These are phyloP conservation scores for Coniophora puteana DNA, from an alignment of 1,284 basidiomycete genomes.

Conservation along the genomic window DNA sequence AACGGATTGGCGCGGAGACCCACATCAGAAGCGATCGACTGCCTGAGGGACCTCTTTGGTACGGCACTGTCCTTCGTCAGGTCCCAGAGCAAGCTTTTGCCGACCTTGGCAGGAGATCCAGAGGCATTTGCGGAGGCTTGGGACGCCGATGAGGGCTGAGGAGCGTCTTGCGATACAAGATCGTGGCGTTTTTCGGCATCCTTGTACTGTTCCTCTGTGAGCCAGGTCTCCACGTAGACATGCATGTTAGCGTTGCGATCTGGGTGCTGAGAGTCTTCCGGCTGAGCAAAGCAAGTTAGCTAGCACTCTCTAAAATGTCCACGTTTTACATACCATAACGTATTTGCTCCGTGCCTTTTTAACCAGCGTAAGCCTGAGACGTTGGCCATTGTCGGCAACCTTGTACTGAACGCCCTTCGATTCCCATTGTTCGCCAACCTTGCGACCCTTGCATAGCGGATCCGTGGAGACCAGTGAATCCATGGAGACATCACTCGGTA, in stretches of 20 bases:
- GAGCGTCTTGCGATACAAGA: conserved; percentile 65
- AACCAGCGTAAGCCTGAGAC: conserved; percentile 62
- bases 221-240: conserved; percentile 71
- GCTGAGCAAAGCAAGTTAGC: conserved; percentile 38
- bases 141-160: conserved; percentile 36
- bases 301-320: background rate
- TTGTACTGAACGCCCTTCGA: conserved; percentile 64
- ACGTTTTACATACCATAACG: conserved; percentile 54
- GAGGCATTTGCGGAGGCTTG: conserved; percentile 33
- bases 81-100: conserved; percentile 47
- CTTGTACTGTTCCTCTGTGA: conserved; percentile 69
- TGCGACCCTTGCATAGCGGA: conserved; percentile 48
- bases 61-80: conserved; percentile 34
- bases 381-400: conserved; percentile 65
- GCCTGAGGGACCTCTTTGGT: conserved; percentile 34
- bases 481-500: conserved; percentile 35
- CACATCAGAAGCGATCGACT: conserved; percentile 40
- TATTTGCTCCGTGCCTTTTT: conserved; percentile 67
- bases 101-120: conserved; percentile 32
- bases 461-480: conserved; percentile 42
- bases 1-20: conserved; percentile 38
- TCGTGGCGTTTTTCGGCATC: conserved; percentile 56
- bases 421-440: conserved; percentile 73
- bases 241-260: conserved; percentile 63
- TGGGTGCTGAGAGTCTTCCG: conserved; percentile 71